Evolutionary conservation across 228 moss, liverwort and hornwort species (phyloP).

Genomic region (Sphagnum magellanicum): DNA sequence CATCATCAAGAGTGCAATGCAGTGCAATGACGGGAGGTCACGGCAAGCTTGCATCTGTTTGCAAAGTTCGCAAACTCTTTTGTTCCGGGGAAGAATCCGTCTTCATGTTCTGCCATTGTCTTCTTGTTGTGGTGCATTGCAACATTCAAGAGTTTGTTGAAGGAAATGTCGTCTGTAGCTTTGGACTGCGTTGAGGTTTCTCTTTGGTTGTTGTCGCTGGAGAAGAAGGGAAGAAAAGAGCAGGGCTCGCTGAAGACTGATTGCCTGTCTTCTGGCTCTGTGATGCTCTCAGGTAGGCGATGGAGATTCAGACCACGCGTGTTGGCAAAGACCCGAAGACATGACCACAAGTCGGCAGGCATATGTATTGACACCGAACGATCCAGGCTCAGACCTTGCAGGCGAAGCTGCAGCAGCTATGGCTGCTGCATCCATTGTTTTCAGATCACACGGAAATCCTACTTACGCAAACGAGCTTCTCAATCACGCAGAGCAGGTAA

Average conservation of each 20-base stretch:
- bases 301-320: conserved; percentile 11
- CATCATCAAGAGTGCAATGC: no score
- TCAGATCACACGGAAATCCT: conserved; percentile 5
- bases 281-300: conserved; percentile 9
- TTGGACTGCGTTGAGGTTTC: no score
- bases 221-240: no score
- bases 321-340: conserved; percentile 16
- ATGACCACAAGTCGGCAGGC: conserved; percentile 12
- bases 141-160: no score
- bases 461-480: conserved; percentile 12
- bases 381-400: conserved; percentile 15
- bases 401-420: conserved; percentile 14
- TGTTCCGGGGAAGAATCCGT: no score
- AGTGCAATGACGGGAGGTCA: no score
- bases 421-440: conserved; percentile 14
- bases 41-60: no score
- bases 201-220: no score
- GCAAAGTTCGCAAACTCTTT: no score
- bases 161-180: no score
- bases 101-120: no score
- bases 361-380: conserved; percentile 1
- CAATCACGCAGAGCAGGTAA: conserved; percentile 13
- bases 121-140: no score
- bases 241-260: neutral
- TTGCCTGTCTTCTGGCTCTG: neutral